phyloP scores from a whole-genome alignment of 768 basidiomycete species.

The Tulasnella sp. region DNA sequence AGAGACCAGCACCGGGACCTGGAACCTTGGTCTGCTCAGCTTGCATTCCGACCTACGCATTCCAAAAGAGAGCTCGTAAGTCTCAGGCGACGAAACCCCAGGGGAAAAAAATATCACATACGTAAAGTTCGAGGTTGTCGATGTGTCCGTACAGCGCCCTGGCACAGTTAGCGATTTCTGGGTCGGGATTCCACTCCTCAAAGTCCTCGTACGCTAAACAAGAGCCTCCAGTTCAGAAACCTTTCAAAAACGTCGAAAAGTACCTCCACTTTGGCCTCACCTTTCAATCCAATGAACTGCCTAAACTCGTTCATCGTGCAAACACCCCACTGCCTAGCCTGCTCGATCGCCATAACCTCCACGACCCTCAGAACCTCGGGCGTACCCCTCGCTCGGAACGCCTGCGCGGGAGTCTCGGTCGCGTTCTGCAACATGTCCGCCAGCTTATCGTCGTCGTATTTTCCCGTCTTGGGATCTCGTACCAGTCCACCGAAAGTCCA shows the following conservation, averaged over 20 bases:
- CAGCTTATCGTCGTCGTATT: conserved; percentile 56
- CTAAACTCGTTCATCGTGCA: conserved; percentile 51
- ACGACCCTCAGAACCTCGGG: conserved; percentile 56
- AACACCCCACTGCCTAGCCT: conserved; percentile 59
- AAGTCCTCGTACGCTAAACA: conserved; percentile 25
- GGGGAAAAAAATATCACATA: conserved; percentile 32
- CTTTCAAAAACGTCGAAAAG: no score
- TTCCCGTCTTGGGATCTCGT: conserved; percentile 48
- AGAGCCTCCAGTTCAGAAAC: background rate
- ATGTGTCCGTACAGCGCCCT: conserved; percentile 59
- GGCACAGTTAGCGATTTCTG: conserved; percentile 39
- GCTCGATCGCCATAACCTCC: conserved; percentile 62
- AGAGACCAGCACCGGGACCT: conserved; percentile 62
- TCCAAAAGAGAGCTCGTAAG: background rate
- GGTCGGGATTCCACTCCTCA: conserved; percentile 35
- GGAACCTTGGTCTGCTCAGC: conserved; percentile 64
- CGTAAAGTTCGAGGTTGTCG: conserved; percentile 73
- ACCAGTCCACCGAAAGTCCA: conserved; percentile 56
- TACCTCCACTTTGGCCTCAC: no score
- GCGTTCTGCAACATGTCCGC: conserved; percentile 55
- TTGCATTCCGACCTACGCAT: conserved; percentile 49
- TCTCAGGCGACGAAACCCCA: background rate
- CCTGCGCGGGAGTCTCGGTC: conserved; percentile 49
- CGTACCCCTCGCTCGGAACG: conserved; percentile 62
- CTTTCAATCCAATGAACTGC: conserved; percentile 30